Base-by-base conservation (phyloP, 169 alveolate species). In the Plasmodium berghei region DNA sequence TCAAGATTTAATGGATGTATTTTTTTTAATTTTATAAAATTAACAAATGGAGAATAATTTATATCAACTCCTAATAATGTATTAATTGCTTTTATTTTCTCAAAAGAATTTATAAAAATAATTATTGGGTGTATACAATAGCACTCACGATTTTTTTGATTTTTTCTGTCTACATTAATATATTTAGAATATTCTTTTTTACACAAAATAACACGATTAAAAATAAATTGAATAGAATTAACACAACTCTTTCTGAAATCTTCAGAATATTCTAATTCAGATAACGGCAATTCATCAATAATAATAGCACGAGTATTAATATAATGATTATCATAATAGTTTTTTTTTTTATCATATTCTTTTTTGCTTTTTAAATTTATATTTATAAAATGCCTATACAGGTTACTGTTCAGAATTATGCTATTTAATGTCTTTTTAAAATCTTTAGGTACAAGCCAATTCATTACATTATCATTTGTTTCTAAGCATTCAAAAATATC, bases 211-310 rank as follows among this genome's bases (percentile, higher is more conserved):
- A 86, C 74, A 58, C 87, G 75, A 62, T 86, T 69, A 63, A 71
- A 71, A 58, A 86, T 58, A 61, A 86, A 71, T 22, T 86, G 70
- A 73, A 86, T 86, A 9, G 87, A 48, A 71, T 45, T 16, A 1
- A 34, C 46, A 62, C 91, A 86, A 69, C 59, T 69, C 9, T 52
- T 66, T 71, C 87, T 26, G 66, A 86, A 86, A 20, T 59, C 87
- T 71, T 86, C 91, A 34, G 91, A 86, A 34, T 70, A 61, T 28
- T 86, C 91, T 59, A 86, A 70, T 24, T 86, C 86, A 9, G 87
- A 45, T 24, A 86, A n/a, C 24, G 91, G 91, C 16, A 86, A 26
- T 24, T 86, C 91, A 72, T 86, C 91, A 20, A 86, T 45, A 42
- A 86, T 71, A 40, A 72, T 48, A 4, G 75, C 91, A 22, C 87